Conservation (phyloP, 495 filamentous ascomycete species). For the Penicillium cinerascens region DNA sequence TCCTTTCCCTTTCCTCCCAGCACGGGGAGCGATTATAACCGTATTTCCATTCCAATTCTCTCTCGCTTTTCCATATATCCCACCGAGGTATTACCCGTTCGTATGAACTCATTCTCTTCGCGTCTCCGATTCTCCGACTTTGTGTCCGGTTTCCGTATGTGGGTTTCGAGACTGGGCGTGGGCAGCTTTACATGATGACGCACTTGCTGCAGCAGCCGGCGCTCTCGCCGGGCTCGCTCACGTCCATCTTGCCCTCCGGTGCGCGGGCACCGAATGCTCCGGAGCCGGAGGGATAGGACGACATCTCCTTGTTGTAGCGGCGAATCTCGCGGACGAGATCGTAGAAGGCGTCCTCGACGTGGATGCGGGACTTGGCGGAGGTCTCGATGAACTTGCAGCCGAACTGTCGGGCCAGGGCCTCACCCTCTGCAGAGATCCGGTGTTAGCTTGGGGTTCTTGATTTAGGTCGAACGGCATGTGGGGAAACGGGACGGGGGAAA, state of each 20-base stretch:
- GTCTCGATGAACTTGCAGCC: constrained; percentile 98
- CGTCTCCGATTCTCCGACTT: not conserved
- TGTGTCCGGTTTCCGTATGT: no score
- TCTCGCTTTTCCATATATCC: constrained; percentile 11
- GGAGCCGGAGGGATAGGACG: constrained; percentile 69
- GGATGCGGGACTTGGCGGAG: constrained; percentile 95
- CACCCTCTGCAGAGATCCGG: constrained; percentile 65
- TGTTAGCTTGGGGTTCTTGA: not conserved
- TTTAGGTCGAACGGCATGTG: not conserved
- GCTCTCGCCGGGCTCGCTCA: constrained; percentile 65
- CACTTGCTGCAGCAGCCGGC: constrained; percentile 84
- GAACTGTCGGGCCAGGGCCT: constrained; percentile 79
- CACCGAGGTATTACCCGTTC: constrained; percentile 6
- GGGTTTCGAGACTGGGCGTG: not conserved
- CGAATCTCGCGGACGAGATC: constrained; percentile 96
- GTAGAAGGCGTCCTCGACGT: constrained; percentile 98
- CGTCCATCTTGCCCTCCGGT: constrained; percentile 69
- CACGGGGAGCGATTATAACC: constrained; percentile 1
- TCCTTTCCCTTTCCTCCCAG: not conserved
- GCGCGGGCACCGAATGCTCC: constrained; percentile 58
- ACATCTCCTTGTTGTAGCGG: constrained; percentile 96
- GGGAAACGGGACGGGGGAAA: not conserved
- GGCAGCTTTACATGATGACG: constrained; percentile 75
- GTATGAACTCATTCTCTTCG: constrained; percentile 3
- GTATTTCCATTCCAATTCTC: not conserved